phyloP scores from a whole-genome alignment of 1,284 basidiomycete species.

The Ustilago lituana region DNA sequence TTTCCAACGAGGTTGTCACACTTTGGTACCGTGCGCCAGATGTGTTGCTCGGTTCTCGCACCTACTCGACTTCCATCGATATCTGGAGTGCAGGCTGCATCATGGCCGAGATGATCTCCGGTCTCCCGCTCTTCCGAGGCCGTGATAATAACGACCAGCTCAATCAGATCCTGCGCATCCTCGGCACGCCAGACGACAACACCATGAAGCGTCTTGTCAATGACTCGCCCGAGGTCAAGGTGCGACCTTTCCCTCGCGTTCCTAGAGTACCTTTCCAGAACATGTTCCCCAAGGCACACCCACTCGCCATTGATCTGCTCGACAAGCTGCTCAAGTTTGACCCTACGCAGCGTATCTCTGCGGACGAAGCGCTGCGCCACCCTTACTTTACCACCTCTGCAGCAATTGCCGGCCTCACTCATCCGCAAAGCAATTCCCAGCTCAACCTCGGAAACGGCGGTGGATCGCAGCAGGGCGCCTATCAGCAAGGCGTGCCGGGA shows the following conservation, averaged over 20 bases:
- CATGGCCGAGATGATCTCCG: constrained; percentile 90
- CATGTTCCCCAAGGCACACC: constrained; percentile 89
- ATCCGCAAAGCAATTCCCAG: constrained; percentile 40
- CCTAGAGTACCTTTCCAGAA: constrained; percentile 88
- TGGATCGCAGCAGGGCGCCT: constrained; percentile 33
- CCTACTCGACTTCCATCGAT: constrained; percentile 98
- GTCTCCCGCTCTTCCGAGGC: constrained; percentile 94
- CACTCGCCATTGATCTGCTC: constrained; percentile 90
- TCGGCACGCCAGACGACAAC: constrained; percentile 92
- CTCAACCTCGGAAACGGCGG: constrained; percentile 48
- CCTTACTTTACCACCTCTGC: constrained; percentile 80
- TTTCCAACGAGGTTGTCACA: constrained; percentile 75
- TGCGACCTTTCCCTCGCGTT: constrained; percentile 88
- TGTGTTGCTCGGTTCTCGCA: constrained; percentile 93
- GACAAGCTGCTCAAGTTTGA: constrained; percentile 97
- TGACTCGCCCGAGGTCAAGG: constrained; percentile 90
- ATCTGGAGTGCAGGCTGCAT: constrained; percentile 99
- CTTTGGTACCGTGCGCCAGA: constrained; percentile 99
- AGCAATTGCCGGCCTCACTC: constrained; percentile 45
- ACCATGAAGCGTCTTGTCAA: constrained; percentile 87
- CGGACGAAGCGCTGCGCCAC: constrained; percentile 89
- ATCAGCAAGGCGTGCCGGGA: constrained; percentile 35
- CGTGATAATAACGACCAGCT: constrained; percentile 98
- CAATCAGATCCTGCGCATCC: constrained; percentile 94
- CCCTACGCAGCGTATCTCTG: constrained; percentile 88